Evolutionary conservation across 768 basidiomycete species (phyloP).

Genomic region (Boletus subcaerulescens): DNA sequence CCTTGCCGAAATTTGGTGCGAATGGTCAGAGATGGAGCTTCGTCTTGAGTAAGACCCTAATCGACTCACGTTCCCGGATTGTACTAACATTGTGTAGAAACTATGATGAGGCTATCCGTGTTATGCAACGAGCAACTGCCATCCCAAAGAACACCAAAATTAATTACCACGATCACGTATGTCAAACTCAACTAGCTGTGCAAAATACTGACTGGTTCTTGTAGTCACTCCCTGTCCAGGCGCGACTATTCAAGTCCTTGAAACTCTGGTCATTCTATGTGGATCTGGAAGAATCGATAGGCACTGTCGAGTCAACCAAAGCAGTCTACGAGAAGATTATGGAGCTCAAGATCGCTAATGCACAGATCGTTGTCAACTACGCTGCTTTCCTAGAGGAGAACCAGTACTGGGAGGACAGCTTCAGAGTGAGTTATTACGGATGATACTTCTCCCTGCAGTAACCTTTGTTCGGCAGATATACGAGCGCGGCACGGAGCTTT

Average conservation of each 20-base stretch:
- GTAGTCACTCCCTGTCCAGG: conserved; percentile 81
- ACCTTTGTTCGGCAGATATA: conserved; percentile 59
- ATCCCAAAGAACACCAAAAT: conserved; percentile 88
- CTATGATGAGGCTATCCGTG: conserved; percentile 90
- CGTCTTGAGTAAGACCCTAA: conserved; percentile 76
- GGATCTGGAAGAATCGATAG: conserved; percentile 96
- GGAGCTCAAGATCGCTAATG: conserved; percentile 95
- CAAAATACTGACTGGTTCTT: conserved; percentile 12
- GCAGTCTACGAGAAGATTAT: conserved; percentile 94
- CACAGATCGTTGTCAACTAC: conserved; percentile 96
- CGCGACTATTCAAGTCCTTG: conserved; percentile 92
- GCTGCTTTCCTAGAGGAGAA: conserved; percentile 97
- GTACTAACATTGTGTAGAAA: conserved; percentile 54
- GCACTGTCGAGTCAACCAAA: conserved; percentile 88
- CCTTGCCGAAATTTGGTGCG: conserved; percentile 97
- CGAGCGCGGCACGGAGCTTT: conserved; percentile 94
- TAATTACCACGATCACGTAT: conserved; percentile 93
- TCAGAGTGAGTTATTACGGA: conserved; percentile 70
- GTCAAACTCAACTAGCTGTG: conserved; percentile 11
- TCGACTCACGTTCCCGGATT: background rate
- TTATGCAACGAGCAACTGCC: conserved; percentile 95
- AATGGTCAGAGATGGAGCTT: conserved; percentile 98
- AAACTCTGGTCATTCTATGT: conserved; percentile 99
- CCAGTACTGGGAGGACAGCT: conserved; percentile 97
- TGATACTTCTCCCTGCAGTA: background rate